These are phyloP conservation scores for Fistulinella cinereoalba DNA, from an alignment of 1,284 basidiomycete genomes.

Conservation along the genomic window DNA sequence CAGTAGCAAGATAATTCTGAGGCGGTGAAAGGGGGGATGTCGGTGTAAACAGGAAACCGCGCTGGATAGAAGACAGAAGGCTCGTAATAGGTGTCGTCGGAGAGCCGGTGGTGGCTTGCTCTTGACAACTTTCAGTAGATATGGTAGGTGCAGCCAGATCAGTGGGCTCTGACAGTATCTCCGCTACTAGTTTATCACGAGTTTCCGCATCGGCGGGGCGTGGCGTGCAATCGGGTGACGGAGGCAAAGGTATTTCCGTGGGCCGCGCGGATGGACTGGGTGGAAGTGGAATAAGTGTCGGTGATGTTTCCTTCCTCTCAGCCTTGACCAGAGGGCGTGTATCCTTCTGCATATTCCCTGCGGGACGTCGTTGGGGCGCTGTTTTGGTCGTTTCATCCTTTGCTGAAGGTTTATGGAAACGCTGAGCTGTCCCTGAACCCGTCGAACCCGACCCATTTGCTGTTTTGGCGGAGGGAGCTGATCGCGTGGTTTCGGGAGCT, in stretches of 20 bases:
- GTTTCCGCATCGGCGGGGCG: constrained; percentile 1
- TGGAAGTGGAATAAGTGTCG: constrained; percentile 32
- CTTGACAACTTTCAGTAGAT: constrained; percentile 4
- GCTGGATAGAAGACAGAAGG: constrained; percentile 64
- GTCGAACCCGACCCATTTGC: neutral
- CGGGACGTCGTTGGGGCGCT: constrained; percentile 9
- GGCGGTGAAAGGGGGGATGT: constrained; percentile 57
- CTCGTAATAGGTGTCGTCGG: constrained; percentile 65
- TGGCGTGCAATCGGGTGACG: constrained; percentile 22
- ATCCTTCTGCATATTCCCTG: constrained; percentile 6
- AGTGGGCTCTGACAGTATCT: neutral
- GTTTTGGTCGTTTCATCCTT: constrained; percentile 10
- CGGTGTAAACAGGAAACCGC: constrained; percentile 64
- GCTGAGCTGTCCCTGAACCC: constrained; percentile 2
- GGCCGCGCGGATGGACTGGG: constrained; percentile 25
- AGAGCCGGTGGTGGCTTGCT: constrained; percentile 1
- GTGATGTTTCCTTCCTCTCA: constrained; percentile 15
- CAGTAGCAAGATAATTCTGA: constrained; percentile 40
- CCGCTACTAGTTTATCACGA: constrained; percentile 3
- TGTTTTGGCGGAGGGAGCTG: constrained; percentile 10
- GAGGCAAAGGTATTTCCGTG: constrained; percentile 25
- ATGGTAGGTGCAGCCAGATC: neutral
- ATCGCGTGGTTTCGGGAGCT: constrained; percentile 6
- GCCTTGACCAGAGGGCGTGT: constrained; percentile 15
- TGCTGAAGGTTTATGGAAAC: constrained; percentile 11